Evolutionary conservation across 1,284 basidiomycete species (phyloP).

Genomic region (Ceratobasidium sp.): DNA sequence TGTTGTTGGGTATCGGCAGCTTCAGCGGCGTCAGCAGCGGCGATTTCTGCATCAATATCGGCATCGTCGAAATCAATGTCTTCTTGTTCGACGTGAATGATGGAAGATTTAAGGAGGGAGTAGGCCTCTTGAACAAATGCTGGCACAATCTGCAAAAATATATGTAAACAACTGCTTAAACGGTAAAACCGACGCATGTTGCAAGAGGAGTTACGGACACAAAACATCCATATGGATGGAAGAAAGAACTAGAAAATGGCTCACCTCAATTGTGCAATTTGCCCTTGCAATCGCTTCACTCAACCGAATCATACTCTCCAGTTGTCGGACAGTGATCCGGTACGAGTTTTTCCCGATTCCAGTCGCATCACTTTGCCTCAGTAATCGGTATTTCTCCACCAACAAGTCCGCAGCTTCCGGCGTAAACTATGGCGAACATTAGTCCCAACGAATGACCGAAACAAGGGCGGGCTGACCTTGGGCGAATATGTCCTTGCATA

Average conservation of each 20-base stretch:
- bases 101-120: conserved; percentile 91
- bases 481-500: conserved; percentile 97
- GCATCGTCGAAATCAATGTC: conserved; percentile 98
- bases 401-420: conserved; percentile 91
- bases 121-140: conserved; percentile 96
- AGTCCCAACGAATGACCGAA: background rate
- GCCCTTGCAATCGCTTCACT: conserved; percentile 84
- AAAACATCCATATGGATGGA: no score
- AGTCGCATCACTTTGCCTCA: conserved; percentile 91
- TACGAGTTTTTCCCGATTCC: conserved; percentile 76
- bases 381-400: conserved; percentile 93
- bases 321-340: conserved; percentile 65
- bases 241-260: no score
- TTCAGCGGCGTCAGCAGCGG: conserved; percentile 48
- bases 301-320: conserved; percentile 67
- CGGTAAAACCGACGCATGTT: no score
- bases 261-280: conserved; percentile 88
- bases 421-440: conserved; percentile 68
- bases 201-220: no score
- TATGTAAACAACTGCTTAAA: background rate
- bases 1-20: conserved; percentile 46
- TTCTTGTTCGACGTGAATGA: conserved; percentile 99
- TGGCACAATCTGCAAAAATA: conserved; percentile 75
- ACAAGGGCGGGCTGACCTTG: conserved; percentile 64
- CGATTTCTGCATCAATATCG: conserved; percentile 53